Conservation (phyloP, 2,329 filamentous ascomycete genomes). For the Diaporthe sp. region DNA sequence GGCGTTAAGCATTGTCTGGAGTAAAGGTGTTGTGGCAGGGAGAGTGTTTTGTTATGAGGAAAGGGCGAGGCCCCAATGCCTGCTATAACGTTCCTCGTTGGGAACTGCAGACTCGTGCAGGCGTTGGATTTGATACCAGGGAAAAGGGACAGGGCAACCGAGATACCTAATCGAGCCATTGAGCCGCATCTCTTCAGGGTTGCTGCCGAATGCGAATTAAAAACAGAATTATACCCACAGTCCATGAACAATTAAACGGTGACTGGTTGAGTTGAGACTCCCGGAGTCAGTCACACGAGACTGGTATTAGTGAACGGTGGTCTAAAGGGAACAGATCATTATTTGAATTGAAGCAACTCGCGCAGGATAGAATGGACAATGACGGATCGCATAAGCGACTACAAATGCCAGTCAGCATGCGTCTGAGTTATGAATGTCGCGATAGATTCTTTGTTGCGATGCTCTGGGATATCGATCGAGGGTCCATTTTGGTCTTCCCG, state of each 20-base stretch:
- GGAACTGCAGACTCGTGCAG: neutral
- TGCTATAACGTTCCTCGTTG: neutral
- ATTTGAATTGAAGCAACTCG: neutral
- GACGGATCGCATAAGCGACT: neutral
- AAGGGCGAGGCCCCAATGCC: neutral
- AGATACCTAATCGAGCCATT: conserved; percentile 9
- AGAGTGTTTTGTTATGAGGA: neutral
- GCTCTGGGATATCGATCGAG: conserved; percentile 32
- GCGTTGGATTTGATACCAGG: conserved; percentile 5
- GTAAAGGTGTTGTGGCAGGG: neutral
- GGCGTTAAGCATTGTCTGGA: conserved; percentile 4
- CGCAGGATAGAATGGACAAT: too few relatives aligned
- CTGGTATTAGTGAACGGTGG: too few relatives aligned
- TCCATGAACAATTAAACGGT: neutral
- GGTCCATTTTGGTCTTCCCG: conserved; percentile 35
- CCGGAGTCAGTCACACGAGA: neutral
- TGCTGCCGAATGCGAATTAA: too few relatives aligned
- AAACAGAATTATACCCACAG: neutral
- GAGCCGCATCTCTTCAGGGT: neutral
- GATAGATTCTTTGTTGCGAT: conserved; percentile 3
- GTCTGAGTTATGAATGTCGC: neutral
- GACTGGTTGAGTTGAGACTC: neutral
- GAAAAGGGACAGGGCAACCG: neutral
- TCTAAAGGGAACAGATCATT: neutral
- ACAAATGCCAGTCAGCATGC: conserved; percentile 3